Evolutionary conservation across 2,329 filamentous ascomycete species (phyloP).

Genomic region (Xylariaceae sp.): DNA sequence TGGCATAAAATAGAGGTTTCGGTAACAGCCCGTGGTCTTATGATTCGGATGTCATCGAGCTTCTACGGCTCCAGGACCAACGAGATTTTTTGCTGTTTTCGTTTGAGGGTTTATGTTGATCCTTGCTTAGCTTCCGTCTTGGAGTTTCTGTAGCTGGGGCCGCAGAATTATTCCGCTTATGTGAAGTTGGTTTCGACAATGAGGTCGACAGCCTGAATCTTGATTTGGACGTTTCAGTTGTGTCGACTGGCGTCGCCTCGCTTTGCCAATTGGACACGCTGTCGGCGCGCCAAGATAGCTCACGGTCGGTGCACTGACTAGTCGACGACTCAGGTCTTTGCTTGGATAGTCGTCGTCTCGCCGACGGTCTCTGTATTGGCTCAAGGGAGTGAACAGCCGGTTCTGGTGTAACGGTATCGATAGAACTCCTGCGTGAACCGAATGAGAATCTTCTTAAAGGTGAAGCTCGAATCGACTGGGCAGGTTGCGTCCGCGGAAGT

Average conservation of each 20-base stretch:
- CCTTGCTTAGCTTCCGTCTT: conserved; percentile 15
- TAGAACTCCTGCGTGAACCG: conserved; percentile 9
- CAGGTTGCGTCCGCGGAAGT: neutral
- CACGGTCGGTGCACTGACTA: conserved; percentile 4
- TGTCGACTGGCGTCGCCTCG: conserved; percentile 2
- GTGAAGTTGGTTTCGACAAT: neutral
- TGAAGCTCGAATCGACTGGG: neutral
- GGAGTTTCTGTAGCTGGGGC: neutral
- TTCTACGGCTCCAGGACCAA: conserved; percentile 16
- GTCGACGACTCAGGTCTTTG: conserved; percentile 2
- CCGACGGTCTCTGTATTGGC: conserved; percentile 8
- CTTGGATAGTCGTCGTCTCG: conserved; percentile 25
- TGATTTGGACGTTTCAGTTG: neutral
- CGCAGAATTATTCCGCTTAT: neutral
- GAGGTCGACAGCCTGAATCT: conserved; percentile 2
- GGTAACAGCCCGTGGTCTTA: no score
- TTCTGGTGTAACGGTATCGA: conserved; percentile 9
- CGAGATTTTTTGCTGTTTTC: conserved; percentile 4
- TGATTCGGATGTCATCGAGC: conserved; percentile 4
- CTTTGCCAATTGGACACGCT: conserved; percentile 5
- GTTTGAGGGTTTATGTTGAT: conserved; percentile 3
- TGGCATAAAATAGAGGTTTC: no score
- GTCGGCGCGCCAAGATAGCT: conserved; percentile 6
- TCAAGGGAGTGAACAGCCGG: conserved; percentile 4
- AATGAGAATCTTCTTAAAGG: conserved; percentile 13